phyloP scores from a whole-genome alignment of 2,329 filamentous ascomycete species.

The Proliferodiscus dingleyae region DNA sequence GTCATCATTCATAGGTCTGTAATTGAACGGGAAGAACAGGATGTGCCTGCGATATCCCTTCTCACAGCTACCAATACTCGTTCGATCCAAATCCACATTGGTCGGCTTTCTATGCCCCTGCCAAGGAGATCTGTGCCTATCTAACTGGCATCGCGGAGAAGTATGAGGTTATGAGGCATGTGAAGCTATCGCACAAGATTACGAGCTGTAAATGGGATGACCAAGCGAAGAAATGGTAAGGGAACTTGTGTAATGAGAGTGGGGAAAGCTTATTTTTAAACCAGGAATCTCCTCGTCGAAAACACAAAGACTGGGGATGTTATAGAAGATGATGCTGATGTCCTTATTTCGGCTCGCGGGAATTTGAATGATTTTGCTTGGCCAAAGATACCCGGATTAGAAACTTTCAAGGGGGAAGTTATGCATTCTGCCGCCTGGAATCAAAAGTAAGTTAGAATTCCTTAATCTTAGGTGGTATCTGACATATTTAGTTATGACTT shows the following conservation, averaged over 20 bases:
- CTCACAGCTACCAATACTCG: slow-evolving; percentile 59
- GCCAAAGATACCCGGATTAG: slow-evolving; percentile 55
- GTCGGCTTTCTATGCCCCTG: slow-evolving; percentile 64
- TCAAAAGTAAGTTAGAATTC: slow-evolving; percentile 26
- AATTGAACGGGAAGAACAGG: too few relatives aligned
- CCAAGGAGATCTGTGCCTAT: slow-evolving; percentile 64
- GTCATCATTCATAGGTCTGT: too few relatives aligned
- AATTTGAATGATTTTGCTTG: slow-evolving; percentile 62
- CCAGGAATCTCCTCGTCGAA: slow-evolving; percentile 40
- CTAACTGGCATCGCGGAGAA: slow-evolving; percentile 59
- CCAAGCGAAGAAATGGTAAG: slow-evolving; percentile 41
- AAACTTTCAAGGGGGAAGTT: slow-evolving; percentile 42
- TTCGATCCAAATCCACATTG: slow-evolving; percentile 66
- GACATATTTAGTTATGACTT: slow-evolving; percentile 39
- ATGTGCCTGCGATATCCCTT: slow-evolving; percentile 22
- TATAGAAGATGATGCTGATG: slow-evolving; percentile 48
- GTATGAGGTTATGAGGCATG: slow-evolving; percentile 56
- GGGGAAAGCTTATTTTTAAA: slow-evolving; percentile 1
- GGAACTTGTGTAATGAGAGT: too few relatives aligned
- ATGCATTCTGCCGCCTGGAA: slow-evolving; percentile 61
- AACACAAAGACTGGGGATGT: slow-evolving; percentile 36
- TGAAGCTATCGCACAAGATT: slow-evolving; percentile 52
- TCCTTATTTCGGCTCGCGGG: slow-evolving; percentile 59
- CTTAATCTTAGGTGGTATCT: background rate
- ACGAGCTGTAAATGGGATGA: slow-evolving; percentile 52